phyloP scores from a whole-genome alignment of 2,329 filamentous ascomycete genomes.

The Claviceps fusiformis region DNA sequence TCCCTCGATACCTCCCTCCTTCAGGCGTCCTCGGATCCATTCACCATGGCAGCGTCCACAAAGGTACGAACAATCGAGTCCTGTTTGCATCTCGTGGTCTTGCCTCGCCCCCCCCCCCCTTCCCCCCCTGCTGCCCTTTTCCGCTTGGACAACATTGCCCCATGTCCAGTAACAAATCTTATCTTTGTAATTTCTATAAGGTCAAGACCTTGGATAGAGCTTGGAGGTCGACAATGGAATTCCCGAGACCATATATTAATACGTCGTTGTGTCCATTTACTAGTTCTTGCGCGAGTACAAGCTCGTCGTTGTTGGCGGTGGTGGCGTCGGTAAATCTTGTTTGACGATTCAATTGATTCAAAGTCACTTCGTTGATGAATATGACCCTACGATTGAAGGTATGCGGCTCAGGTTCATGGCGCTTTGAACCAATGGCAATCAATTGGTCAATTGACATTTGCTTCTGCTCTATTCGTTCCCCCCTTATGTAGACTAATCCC shows the following conservation, averaged over 20 bases:
- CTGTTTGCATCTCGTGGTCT: neutral
- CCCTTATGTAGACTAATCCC: neutral
- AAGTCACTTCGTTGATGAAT: conserved; percentile 98
- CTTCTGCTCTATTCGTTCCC: neutral
- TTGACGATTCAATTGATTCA: conserved; percentile 94
- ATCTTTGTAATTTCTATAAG: neutral
- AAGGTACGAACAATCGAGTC: conserved; percentile 16
- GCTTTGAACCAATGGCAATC: neutral
- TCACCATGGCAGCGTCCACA: conserved; percentile 22
- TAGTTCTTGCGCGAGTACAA: conserved; percentile 88
- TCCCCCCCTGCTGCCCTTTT: neutral
- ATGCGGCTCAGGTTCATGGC: conserved; percentile 3
- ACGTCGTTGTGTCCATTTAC: neutral
- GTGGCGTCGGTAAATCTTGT: conserved; percentile 98
- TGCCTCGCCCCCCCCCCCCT: no score
- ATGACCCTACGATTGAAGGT: conserved; percentile 99
- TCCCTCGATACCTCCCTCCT: conserved; percentile 1
- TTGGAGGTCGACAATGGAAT: neutral
- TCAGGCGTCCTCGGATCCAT: neutral
- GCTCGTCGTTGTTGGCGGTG: conserved; percentile 91
- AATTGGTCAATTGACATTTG: neutral
- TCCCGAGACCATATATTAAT: neutral
- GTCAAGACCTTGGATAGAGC: neutral
- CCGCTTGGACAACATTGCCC: neutral
- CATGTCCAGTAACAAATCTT: neutral